Evolutionary conservation across 495 filamentous ascomycete species (phyloP), one percentile per base, ranked within the genome.

Genomic region (Aspergillus haitiensis): DNA sequence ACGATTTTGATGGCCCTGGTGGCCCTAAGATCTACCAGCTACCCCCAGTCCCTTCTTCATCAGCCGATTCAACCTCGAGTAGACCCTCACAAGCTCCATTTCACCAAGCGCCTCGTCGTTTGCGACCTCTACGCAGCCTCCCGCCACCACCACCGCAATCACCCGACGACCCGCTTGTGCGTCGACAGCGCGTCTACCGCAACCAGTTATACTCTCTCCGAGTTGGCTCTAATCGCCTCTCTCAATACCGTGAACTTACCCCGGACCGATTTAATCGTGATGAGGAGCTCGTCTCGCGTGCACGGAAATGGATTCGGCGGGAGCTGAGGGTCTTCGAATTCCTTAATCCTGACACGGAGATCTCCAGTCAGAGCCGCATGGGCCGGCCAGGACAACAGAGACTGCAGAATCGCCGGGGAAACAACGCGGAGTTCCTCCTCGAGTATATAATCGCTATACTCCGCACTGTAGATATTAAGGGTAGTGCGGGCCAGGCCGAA

Each of bases 281-380:
- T 58, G 75, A 86, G 49, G 78, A 87, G 42, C 82, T 97, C 0
- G 78, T 92, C 45, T 91, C 89, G 2, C 85, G 90, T 18, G 93
- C 94, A n/a, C 81, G 90, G 34, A 87, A 85, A 55, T 98, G 91
- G 86, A 85, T 97, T 55, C 84, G 94, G 5, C 83, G 94, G 37
- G 94, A 98, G 64, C 78, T 98, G 8, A 84, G 87, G 65, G 92
- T 96, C 42, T 98, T 97, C 64, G 81, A 82, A 48, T 97, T 92
- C 67, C 78, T 95, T 44, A 76, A 78, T 56, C 72, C 78, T 0
- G 75, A 74, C 13, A 60, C 72, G 37, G 64, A 70, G 33, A 58
- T 66, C 31, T 59, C 64, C 36, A 56, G 51, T 51, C 58, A 27
- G 12, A 42, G 50, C 12, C 61, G 60, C 5, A 59, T 69, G 1